Conservation (phyloP, 83 land plant species). For the Thuja plicata region DNA sequence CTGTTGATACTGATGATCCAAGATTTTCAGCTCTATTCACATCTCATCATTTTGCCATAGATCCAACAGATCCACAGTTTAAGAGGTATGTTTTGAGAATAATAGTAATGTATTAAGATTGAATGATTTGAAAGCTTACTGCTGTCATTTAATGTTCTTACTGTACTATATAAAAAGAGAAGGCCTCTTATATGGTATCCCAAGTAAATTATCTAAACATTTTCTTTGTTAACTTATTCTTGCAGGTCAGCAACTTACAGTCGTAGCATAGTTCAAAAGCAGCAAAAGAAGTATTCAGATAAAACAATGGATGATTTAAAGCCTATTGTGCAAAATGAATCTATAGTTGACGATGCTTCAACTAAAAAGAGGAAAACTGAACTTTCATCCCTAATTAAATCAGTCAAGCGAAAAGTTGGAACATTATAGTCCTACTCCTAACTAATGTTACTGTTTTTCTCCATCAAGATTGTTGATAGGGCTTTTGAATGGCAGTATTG, state of each 20-base stretch:
- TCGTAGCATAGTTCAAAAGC: slow-evolving; percentile 36
- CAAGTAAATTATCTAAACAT: neutral
- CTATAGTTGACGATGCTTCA: slow-evolving; percentile 15
- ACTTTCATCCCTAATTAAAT: slow-evolving; percentile 59
- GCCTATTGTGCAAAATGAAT: slow-evolving; percentile 13
- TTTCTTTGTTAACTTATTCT: neutral
- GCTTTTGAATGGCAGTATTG: neutral
- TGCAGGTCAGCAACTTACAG: slow-evolving; percentile 43
- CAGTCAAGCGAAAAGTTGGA: slow-evolving; percentile 71
- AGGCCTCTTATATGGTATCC: neutral
- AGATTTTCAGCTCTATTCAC: slow-evolving; percentile 71
- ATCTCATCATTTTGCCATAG: slow-evolving; percentile 78
- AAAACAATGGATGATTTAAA: slow-evolving; percentile 10
- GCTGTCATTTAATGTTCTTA: neutral
- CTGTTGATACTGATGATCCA: slow-evolving; percentile 67
- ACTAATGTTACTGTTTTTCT: neutral
- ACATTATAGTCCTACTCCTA: slow-evolving; percentile 11
- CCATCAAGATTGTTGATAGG: neutral
- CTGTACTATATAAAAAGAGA: neutral
- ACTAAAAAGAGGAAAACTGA: slow-evolving; percentile 61
- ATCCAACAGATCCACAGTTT: slow-evolving; percentile 94
- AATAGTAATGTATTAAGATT: neutral
- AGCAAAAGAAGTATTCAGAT: slow-evolving; percentile 21
- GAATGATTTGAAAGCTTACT: neutral
- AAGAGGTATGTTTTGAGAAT: slow-evolving; percentile 46